Conservation (phyloP, 176 grass and related monocot species). For the Neostapfia colusana region DNA sequence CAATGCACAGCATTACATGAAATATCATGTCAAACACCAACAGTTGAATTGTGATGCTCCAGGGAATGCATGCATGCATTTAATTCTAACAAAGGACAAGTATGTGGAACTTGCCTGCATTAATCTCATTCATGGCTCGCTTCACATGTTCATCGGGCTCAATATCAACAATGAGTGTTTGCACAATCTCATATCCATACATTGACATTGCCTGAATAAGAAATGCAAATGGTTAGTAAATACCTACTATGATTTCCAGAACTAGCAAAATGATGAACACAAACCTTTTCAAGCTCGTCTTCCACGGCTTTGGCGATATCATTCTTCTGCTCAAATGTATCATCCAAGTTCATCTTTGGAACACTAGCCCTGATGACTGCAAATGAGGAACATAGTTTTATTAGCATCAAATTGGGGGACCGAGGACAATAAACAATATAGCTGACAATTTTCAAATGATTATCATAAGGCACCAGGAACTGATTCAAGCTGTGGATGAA, state of each 20-base stretch:
- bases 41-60: background rate
- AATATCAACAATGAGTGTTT: conserved; percentile 85
- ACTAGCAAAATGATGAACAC: conserved; percentile 22
- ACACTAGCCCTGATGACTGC: conserved; percentile 87
- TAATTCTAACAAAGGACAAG: conserved; percentile 2
- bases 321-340: conserved; percentile 83
- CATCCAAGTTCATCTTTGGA: conserved; percentile 90
- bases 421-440: background rate
- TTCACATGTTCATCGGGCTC: conserved; percentile 83
- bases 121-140: conserved; percentile 93
- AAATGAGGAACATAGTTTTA: conserved; percentile 26
- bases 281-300: conserved; percentile 83
- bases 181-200: conserved; percentile 88
- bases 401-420: conserved; percentile 20
- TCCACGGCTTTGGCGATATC: conserved; percentile 85
- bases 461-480: background rate
- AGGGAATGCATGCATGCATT: background rate
- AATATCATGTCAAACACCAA: conserved; percentile 11
- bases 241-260: conserved; percentile 7
- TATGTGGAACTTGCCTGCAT: conserved; percentile 55
- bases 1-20: conserved; percentile 15
- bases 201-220: conserved; percentile 69
- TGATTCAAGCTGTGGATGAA: background rate
- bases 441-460: conserved; percentile 15
- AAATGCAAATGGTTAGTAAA: conserved; percentile 31